Base-by-base conservation (phyloP, 805 yeast species). In the Saturnispora saitoi region DNA sequence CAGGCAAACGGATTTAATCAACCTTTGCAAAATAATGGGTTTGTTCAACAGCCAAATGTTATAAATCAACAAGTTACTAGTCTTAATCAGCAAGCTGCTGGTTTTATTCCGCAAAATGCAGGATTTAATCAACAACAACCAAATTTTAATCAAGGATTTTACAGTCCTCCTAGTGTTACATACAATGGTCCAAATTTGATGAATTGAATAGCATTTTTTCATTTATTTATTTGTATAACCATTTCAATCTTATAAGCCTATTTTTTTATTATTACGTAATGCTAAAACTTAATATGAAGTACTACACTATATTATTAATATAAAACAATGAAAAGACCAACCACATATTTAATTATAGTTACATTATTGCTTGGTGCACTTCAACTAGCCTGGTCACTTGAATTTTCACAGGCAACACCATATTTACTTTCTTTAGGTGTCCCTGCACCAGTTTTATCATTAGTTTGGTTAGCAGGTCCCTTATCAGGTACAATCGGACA, bases 391-490 rank as follows among this genome's bases (percentile, higher is more conserved):
- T 80, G 86, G 85, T 76, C 80, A 3, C 71, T 81, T 1, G 85
- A 80, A 60, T 80, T 80, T 56, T 72, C 81, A 4, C 80, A 78
- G 53, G 83, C 83, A 3, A 78, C 81, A 3, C 81, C 84, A 0
- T 79, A 73, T 54, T 58, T 80, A 14, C 61, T 79, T n/a, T 76
- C 81, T 0, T 62, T 80, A n/a, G 86, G 86, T 4, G 66, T 80
- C 43, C 73, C 83, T 2, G 79, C 78, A 55, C 71, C 76, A 20
- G 56, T 70, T 0, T 60, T 80, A 54, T 78, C 83, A 6, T 63
- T 80, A 42, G 73, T 80, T 4, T 80, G 86, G 86, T 70, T 80
- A 20, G 83, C 84, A 1, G 84, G 86, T 2, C 86, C 86, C 0
- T 56, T 79, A 14, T 74, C 81, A 12, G 86, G 86, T 1, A 70